Conservation (phyloP, 129 eudicot genomes). For the Chrysanthemum seticuspe region DNA sequence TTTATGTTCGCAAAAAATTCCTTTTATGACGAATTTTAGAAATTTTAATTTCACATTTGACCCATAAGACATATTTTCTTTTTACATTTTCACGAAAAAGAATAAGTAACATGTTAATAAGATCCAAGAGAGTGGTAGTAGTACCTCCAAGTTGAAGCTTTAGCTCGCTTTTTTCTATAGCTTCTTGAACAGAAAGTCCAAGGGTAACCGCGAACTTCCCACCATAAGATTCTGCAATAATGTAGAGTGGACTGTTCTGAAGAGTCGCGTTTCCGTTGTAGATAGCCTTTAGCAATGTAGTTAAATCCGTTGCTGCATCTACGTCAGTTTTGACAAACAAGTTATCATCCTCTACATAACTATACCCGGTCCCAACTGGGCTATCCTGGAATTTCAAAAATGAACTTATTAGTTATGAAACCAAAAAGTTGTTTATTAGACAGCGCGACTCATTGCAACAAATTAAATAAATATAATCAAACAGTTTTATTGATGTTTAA, state of each 20-base stretch:
- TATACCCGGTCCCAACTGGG: conserved; percentile 94
- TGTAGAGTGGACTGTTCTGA: conserved; percentile 65
- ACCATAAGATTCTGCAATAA: conserved; percentile 86
- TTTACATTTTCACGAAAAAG: neutral
- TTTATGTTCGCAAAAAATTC: neutral
- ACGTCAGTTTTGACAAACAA: conserved; percentile 72
- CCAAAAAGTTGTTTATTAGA: too few species aligned
- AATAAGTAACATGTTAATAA: neutral
- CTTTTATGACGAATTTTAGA: too few species aligned
- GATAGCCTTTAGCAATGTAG: conserved; percentile 59
- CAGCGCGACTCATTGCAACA: too few species aligned
- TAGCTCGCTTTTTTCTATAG: conserved; percentile 52
- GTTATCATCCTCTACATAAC: conserved; percentile 68
- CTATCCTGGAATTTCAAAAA: conserved; percentile 55
- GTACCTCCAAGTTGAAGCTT: conserved; percentile 68
- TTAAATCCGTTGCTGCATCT: conserved; percentile 77
- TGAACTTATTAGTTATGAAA: neutral
- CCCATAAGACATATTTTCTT: neutral
- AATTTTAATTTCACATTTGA: neutral
- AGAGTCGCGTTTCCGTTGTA: conserved; percentile 46
- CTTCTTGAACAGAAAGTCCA: conserved; percentile 70
- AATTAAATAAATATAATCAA: neutral
- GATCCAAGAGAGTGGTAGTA: neutral
- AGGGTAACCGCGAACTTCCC: conserved; percentile 73
- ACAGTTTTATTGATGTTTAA: neutral